phyloP scores from a whole-genome alignment of 75 land plant genomes.

The Chamaecyparis obtusa region DNA sequence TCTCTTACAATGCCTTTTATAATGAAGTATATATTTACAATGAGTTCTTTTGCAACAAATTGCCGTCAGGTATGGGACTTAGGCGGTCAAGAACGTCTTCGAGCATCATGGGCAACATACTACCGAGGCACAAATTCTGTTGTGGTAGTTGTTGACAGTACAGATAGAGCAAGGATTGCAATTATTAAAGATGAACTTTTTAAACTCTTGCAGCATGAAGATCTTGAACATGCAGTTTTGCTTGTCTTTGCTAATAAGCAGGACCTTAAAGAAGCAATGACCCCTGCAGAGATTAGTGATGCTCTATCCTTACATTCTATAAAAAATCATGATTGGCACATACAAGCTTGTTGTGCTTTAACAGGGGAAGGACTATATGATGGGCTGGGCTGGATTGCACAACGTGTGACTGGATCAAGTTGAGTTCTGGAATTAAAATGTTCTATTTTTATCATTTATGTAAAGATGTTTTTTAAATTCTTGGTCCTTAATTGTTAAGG shows the following conservation, averaged over 20 bases:
- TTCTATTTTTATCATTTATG: background rate
- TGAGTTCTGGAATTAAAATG: background rate
- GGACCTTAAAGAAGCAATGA: conserved; percentile 97
- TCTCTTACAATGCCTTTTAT: background rate
- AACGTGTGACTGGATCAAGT: conserved; percentile 66
- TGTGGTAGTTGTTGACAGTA: conserved; percentile 89
- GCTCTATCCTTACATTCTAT: conserved; percentile 90
- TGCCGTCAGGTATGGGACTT: conserved; percentile 88
- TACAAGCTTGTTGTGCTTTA: conserved; percentile 89
- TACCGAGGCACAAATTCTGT: conserved; percentile 94
- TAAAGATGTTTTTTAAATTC: background rate
- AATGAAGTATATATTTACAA: background rate
- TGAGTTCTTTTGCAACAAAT: background rate
- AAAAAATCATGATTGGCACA: conserved; percentile 99
- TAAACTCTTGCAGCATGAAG: conserved; percentile 86
- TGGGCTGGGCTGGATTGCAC: conserved; percentile 95
- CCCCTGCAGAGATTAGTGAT: conserved; percentile 95
- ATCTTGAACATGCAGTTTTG: conserved; percentile 72
- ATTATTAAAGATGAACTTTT: conserved; percentile 94
- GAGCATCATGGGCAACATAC: conserved; percentile 96
- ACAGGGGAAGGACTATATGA: conserved; percentile 95
- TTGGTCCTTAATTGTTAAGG: background rate
- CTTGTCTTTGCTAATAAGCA: conserved; percentile 98
- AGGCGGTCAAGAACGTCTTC: conserved; percentile 92
- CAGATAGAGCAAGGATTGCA: conserved; percentile 86